Evolutionary conservation across 2,329 filamentous ascomycete genomes (phyloP), one percentile per base, ranked within the genome.

Genomic region (Davidsoniella virescens): DNA sequence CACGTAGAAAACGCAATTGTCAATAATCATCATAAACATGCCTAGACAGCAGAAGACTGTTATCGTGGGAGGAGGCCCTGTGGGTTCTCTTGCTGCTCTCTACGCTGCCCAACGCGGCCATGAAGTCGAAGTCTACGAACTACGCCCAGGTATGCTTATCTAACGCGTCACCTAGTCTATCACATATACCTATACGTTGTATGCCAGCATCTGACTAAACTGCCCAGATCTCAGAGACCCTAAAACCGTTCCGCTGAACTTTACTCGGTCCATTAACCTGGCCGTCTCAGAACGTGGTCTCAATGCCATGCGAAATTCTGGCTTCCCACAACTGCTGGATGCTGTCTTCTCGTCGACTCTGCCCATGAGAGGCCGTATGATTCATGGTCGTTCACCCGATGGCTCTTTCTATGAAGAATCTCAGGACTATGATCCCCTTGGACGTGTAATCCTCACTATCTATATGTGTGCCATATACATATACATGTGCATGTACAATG

Each of bases 251-350:
- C 88, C 90, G 2, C 72, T 96, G 54, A 95, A 95, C 65, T 95
- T 95, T 62, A 94, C 88, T 54, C 94, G 87, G 64, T 96, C 92
- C n/a, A 98, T 98, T 70, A 98, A 98, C 61, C 69, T 98, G 50
- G 90, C 92, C 18, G 71, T 98, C 1, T 96, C 92, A 0, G 88
- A 96, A 63, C 80, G 92, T 52, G 92, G 92, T 29, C 88, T 96
- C 63, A 84, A 92, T 63, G 85, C 90, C 18, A 81, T 98, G 66
- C 75, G 76, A 48, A 70, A 84, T 57, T 78, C 84, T 1, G 76
- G 78, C 23, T 74, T 80, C 29, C 67, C 76, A 2, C 73, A 71
- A 2, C 73, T 96, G 36, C 69, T 94, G 29, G 73, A 88, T 10
- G 72, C 79, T 57, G 78, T 96, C 29, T 72, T 94, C 59, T 69